Conservation (phyloP, 2,329 filamentous ascomycete genomes). For the Zarea fungicola region DNA sequence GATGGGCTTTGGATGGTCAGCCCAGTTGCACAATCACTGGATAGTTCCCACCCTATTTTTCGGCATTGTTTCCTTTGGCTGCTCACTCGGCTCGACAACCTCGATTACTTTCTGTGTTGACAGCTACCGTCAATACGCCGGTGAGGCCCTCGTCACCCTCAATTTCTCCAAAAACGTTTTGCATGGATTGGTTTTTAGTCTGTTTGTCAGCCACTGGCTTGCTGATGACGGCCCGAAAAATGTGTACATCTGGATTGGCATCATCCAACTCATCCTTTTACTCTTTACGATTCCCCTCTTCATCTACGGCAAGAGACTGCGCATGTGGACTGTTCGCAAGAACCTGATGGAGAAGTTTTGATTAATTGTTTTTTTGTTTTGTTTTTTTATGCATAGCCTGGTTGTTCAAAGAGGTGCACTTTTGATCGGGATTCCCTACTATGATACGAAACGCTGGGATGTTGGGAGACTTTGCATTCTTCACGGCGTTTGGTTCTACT, state of each 20-base stretch:
- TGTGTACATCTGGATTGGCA: slow-evolving; percentile 77
- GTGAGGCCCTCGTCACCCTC: slow-evolving; percentile 87
- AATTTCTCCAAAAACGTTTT: slow-evolving; percentile 94
- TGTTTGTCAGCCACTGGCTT: slow-evolving; percentile 87
- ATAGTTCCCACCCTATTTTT: slow-evolving; percentile 94
- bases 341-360: slow-evolving; percentile 76
- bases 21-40: slow-evolving; percentile 67
- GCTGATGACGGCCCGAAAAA: slow-evolving; percentile 65
- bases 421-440: too few species aligned
- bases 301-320: slow-evolving; percentile 80
- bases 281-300: slow-evolving; percentile 84
- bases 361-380: not conserved
- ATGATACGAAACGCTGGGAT: too few species aligned
- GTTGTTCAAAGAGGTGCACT: not conserved
- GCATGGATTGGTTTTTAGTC: slow-evolving; percentile 80
- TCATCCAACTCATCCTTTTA: slow-evolving; percentile 76
- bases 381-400: not conserved
- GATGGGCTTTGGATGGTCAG: slow-evolving; percentile 96
- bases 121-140: slow-evolving; percentile 87
- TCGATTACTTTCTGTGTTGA: slow-evolving; percentile 93
- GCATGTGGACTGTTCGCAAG: slow-evolving; percentile 90
- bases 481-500: not conserved
- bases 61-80: slow-evolving; percentile 86
- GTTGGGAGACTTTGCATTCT: not conserved
- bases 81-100: slow-evolving; percentile 82